Base-by-base conservation (phyloP, 352 stramenopile genomes). In the Phytophthora agathidicida region DNA sequence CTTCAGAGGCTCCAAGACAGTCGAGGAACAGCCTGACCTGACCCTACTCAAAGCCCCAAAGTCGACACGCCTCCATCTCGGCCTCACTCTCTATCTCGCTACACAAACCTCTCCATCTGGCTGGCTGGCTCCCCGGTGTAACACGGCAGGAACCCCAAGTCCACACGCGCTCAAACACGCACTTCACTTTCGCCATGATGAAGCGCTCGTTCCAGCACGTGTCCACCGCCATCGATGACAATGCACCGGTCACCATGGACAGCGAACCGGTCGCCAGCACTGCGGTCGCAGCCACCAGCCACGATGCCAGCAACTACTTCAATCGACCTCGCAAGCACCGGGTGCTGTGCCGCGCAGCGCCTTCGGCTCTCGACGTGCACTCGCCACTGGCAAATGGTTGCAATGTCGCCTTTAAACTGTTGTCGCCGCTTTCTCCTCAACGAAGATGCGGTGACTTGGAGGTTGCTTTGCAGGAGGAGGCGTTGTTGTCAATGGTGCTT, bases 401-500 rank as follows among this genome's bases (percentile, higher is more conserved):
- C 32, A 61, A 42, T 11, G 11, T 69, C 23, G 48, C 53, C 16
- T 38, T 62, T 14, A 24, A 51, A 5, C 11, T 50, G 27, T 22
- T 52, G 23, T 50, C 54, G 35, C 41, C 65, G 53, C 43, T 66
- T 26, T 42, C 45, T 33, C 33, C 35, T 71, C 45, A 16, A 31
- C 41, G 53, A 32, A 53, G 41, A 49, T 62, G 53, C 11, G 54
- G 50, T 16, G 50, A 64, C 7, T 52, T 80, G 36, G 79, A 86
- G 51, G 55, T 65, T 33, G 65, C 61, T 9, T 51, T 89, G 26
- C 68, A 68, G 10, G 82, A 91, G 23, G 79, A 91, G 32, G 80
- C 73, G 1, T 63, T 95, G 20, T 60, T 93, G 22, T 68, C 68
- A 7, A 54, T 77, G 17, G 69, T 93, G 2, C 77, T 95, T 32